phyloP scores from a whole-genome alignment of 2,329 filamentous ascomycete genomes.

The Dactylellina parvicollis region DNA sequence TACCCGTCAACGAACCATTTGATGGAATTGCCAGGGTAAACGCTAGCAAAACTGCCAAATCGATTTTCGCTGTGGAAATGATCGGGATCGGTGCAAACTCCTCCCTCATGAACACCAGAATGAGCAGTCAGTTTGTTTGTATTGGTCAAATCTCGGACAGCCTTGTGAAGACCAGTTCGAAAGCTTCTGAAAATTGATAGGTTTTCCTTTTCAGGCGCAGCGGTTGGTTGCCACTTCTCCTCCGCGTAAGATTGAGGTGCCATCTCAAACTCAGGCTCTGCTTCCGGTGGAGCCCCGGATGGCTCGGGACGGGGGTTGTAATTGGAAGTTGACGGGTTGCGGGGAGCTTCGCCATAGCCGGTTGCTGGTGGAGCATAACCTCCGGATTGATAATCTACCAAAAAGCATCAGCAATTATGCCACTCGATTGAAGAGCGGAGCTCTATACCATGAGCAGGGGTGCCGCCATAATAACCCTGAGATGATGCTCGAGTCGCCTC shows the following conservation, averaged over 20 bases:
- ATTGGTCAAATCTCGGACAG: conserved; percentile 32
- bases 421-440: not conserved
- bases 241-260: conserved; percentile 6
- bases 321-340: conserved; percentile 41
- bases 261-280: conserved; percentile 37
- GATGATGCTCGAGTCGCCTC: conserved; percentile 1
- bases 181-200: conserved; percentile 37
- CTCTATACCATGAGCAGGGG: conserved; percentile 21
- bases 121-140: conserved; percentile 45
- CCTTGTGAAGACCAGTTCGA: conserved; percentile 35
- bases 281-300: conserved; percentile 46
- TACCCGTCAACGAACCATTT: conserved; percentile 92
- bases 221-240: conserved; percentile 43
- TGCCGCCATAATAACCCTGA: conserved; percentile 30
- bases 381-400: conserved; percentile 26
- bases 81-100: conserved; percentile 52
- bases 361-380: conserved; percentile 20
- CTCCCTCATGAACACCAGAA: conserved; percentile 63
- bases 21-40: conserved; percentile 74
- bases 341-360: conserved; percentile 25
- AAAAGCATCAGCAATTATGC: not conserved
- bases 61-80: conserved; percentile 62
- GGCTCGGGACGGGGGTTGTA: conserved; percentile 39
- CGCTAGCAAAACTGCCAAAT: conserved; percentile 76
- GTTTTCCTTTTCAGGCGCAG: conserved; percentile 35